phyloP scores from a whole-genome alignment of 768 basidiomycete genomes.

The Termitomyces sp. region DNA sequence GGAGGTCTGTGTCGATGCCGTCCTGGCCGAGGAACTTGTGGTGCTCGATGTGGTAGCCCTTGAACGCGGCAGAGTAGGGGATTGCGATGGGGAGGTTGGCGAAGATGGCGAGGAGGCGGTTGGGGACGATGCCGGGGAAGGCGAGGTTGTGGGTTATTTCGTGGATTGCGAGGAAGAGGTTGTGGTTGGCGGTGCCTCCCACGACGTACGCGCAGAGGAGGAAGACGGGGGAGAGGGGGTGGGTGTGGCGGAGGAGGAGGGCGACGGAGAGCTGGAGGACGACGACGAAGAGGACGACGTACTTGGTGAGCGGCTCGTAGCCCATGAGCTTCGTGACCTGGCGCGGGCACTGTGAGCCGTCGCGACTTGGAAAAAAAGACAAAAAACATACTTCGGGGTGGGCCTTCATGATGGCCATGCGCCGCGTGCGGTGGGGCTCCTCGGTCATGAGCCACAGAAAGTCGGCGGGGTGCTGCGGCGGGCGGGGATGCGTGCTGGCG shows the following conservation, averaged over 20 bases:
- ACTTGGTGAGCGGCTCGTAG: constrained; percentile 87
- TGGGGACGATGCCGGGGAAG: constrained; percentile 74
- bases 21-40: constrained; percentile 96
- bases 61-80: constrained; percentile 94
- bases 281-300: constrained; percentile 79
- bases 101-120: constrained; percentile 84
- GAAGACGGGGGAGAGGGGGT: constrained; percentile 67
- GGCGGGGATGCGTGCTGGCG: constrained; percentile 28
- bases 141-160: constrained; percentile 98
- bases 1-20: constrained; percentile 93
- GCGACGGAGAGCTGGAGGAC: constrained; percentile 65
- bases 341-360: neutral
- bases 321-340: constrained; percentile 99
- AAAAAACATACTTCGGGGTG: constrained; percentile 72
- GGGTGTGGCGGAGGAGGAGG: constrained; percentile 57
- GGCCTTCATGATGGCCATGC: constrained; percentile 87
- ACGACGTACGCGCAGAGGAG: constrained; percentile 74
- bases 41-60: constrained; percentile 94
- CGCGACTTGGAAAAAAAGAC: neutral
- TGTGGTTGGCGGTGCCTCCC: constrained; percentile 96
- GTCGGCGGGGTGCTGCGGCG: constrained; percentile 74
- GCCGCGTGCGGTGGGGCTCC: constrained; percentile 88
- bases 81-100: constrained; percentile 93
- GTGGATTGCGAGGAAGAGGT: constrained; percentile 96
- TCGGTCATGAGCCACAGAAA: constrained; percentile 98